Conservation (phyloP, 1,284 basidiomycete genomes). For the Lignosus rhinocerotis region DNA sequence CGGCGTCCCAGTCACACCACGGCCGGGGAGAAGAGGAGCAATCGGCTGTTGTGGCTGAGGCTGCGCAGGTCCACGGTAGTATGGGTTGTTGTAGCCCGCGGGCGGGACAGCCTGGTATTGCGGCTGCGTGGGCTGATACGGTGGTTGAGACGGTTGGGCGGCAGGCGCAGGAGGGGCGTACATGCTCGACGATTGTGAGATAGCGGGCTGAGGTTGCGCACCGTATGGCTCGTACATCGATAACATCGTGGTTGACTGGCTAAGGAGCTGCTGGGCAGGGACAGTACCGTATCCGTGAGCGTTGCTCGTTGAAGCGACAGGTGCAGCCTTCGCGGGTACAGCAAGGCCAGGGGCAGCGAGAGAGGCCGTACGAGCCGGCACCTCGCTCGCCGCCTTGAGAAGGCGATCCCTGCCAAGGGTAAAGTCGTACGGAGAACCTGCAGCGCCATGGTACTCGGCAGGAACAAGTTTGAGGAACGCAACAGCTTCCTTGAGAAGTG, state of each 20-base stretch:
- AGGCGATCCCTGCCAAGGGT: conserved; percentile 66
- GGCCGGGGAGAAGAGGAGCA: conserved; percentile 25
- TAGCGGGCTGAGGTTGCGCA: conserved; percentile 9
- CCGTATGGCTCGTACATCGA: conserved; percentile 29
- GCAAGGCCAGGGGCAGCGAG: conserved; percentile 25
- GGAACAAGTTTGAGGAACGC: conserved; percentile 85
- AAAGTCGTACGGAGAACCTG: conserved; percentile 53
- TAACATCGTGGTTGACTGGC: conserved; percentile 18
- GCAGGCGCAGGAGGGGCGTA: conserved; percentile 39
- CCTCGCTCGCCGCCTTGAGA: conserved; percentile 45
- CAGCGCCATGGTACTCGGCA: conserved; percentile 69
- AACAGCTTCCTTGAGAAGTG: conserved; percentile 82
- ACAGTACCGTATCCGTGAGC: conserved; percentile 26
- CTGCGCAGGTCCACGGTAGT: conserved; percentile 27
- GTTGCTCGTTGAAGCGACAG: conserved; percentile 21
- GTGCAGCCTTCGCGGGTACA: conserved; percentile 17
- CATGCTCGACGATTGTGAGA: conserved; percentile 16
- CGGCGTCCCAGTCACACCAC: conserved; percentile 25
- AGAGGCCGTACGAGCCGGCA: conserved; percentile 34
- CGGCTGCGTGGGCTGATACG: conserved; percentile 11
- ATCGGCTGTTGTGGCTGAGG: conserved; percentile 26
- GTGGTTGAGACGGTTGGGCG: conserved; percentile 9
- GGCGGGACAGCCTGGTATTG: conserved; percentile 30
- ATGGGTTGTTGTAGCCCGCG: conserved; percentile 24
- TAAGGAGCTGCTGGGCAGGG: conserved; percentile 22